Base-by-base conservation (phyloP, 805 yeast species). In the Sporopachydermia lactativora region DNA sequence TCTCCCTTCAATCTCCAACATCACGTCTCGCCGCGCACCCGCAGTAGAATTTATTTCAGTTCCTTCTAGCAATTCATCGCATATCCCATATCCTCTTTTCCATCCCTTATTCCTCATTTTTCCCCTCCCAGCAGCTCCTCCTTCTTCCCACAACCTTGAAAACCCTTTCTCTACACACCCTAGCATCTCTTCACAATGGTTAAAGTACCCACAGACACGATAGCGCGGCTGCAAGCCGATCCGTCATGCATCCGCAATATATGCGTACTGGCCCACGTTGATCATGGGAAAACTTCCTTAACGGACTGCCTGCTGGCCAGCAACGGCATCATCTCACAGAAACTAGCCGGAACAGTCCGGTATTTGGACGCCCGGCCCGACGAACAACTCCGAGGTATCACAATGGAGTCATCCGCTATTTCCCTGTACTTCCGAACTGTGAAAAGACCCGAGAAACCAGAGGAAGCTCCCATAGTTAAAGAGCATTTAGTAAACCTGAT, bases 361-460 rank as follows among this genome's bases (percentile, higher is more conserved):
- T 92, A 81, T 53, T 64, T 92, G 41, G 99, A 92, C 54, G 81
- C 96, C 0, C 65, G 99, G 51, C 92, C 85, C 34, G 99, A 92
- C 60, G 99, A 92, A 56, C 98, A 92, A 57, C 62, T 78, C 34
- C 69, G 98, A 57, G 99, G 99, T 14, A 92, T 92, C 46, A 92
- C 99, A 0, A 92, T 92, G 97, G 96, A 92, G 51, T 77, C 95
- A 0, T 81, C 95, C 35, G 97, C 97, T 0, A 86, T 92, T 16
- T 88, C 96, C 0, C 63, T 92, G n/a, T 88, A 81, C 54, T 92
- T 89, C 61, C 75, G 80, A 52, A 77, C 85, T 3, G 61, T 78
- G 45, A 57, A 66, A 43, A 56, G 60, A 40, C 68, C 64, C 45
- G 62, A 61, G 42, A 51, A 46, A 5, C 44, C 36, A 5, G 42